A percentile compares a stretch with the other conserved stretches of the same genome.
phyloP scores from a whole-genome alignment of 2,329 filamentous ascomycete genomes.

The Geoglossum cookeanum region DNA sequence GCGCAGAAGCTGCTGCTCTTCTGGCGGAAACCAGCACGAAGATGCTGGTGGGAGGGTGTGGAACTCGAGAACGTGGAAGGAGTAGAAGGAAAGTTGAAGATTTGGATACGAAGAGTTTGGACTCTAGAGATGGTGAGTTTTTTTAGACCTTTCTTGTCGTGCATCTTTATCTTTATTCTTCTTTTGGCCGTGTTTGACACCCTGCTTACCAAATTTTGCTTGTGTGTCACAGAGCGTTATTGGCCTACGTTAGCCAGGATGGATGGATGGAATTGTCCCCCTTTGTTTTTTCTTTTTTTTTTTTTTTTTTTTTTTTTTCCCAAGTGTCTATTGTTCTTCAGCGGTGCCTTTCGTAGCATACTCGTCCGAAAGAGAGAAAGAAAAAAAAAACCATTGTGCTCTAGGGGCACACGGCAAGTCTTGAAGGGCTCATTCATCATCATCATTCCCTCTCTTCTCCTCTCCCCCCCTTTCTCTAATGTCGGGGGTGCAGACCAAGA shows the following conservation, averaged over 20 bases:
- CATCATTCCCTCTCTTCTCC: neutral
- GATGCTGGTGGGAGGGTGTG: conserved; percentile 98
- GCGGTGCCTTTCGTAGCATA: neutral
- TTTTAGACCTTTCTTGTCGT: neutral
- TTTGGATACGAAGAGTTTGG: conserved; percentile 97
- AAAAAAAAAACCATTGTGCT: neutral
- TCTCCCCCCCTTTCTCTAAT: neutral
- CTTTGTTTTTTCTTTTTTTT: neutral
- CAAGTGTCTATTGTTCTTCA: neutral
- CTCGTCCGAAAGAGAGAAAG: neutral
- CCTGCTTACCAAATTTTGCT: neutral
- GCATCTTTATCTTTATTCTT: conserved; percentile 5
- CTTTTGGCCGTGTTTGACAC: neutral
- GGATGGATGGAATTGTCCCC: neutral
- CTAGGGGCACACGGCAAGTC: neutral
- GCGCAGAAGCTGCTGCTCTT: conserved; percentile 94
- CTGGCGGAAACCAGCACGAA: conserved; percentile 88
- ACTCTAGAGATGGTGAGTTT: conserved; percentile 76
- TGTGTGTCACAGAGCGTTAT: conserved; percentile 46
- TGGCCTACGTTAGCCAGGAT: conserved; percentile 43
- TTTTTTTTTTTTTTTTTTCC: neutral
- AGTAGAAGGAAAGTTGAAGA: conserved; percentile 79
- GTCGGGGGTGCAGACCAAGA: neutral
- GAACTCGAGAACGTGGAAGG: conserved; percentile 80
- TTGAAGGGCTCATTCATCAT: neutral